phyloP scores from a whole-genome alignment of 176 grass and related monocot genomes.

The Bromus sterilis region DNA sequence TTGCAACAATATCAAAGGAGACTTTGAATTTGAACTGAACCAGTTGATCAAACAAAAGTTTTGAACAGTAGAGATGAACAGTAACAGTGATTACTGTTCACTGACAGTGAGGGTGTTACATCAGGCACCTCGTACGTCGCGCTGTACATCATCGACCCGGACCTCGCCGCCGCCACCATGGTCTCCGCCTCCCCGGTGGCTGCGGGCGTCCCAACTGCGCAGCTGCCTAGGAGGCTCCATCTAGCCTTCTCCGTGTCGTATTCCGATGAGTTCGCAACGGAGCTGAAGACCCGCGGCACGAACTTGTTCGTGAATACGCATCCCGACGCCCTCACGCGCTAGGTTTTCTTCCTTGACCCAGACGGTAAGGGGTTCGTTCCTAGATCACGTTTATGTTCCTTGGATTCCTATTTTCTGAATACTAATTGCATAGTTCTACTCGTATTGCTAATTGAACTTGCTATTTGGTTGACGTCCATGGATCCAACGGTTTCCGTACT shows the following conservation, averaged over 20 bases:
- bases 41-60: no score
- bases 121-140: conserved; percentile 19
- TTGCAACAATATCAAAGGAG: no score
- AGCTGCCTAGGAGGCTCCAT: conserved; percentile 56
- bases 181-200: background rate
- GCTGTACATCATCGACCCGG: conserved; percentile 61
- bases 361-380: conserved; percentile 35
- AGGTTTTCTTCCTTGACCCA: conserved; percentile 96
- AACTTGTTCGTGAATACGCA: conserved; percentile 60
- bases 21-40: no score
- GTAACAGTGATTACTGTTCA: no score
- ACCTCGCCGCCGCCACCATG: conserved; percentile 25
- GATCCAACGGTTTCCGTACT: no score
- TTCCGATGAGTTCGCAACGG: conserved; percentile 45
- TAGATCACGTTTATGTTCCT: background rate
- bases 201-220: conserved; percentile 15
- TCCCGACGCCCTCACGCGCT: conserved; percentile 56
- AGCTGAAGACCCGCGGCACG: conserved; percentile 40
- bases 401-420: background rate
- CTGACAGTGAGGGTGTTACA: no score
- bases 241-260: conserved; percentile 62
- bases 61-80: no score
- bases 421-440: no score
- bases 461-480: no score
- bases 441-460: no score